phyloP scores from a whole-genome alignment of 2,329 filamentous ascomycete species.

The Diaporthe velutina region DNA sequence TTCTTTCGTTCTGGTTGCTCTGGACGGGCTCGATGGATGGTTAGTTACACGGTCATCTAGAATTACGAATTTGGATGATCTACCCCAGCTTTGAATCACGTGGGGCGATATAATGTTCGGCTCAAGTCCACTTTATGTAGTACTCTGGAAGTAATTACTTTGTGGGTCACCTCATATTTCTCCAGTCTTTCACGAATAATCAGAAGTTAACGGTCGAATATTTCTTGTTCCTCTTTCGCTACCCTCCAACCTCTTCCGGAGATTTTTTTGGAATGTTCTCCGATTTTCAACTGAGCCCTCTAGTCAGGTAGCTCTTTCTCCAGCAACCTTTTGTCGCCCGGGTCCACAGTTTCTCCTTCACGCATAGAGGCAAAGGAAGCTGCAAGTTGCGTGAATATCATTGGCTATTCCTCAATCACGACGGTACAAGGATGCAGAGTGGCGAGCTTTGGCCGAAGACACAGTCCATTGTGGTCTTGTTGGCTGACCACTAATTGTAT shows the following conservation, averaged over 20 bases:
- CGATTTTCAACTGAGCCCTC: too few species aligned
- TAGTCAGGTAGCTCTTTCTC: too few species aligned
- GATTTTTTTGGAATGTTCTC: not conserved
- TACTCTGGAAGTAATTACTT: too few species aligned
- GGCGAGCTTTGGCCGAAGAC: not conserved
- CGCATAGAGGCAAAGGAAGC: not conserved
- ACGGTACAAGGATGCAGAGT: not conserved
- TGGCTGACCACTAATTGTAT: not conserved
- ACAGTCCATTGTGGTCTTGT: too few species aligned
- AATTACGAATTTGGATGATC: not conserved
- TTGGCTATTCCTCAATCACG: not conserved
- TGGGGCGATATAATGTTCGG: too few species aligned
- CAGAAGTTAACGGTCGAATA: not conserved
- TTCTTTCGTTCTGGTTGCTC: not conserved
- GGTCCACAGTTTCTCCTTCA: not conserved
- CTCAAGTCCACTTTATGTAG: too few species aligned
- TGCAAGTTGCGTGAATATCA: not conserved
- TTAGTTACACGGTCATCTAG: not conserved
- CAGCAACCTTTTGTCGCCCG: too few species aligned
- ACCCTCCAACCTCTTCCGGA: not conserved
- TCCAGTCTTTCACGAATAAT: not conserved
- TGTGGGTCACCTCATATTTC: not conserved
- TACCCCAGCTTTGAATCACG: not conserved
- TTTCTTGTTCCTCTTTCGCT: not conserved
- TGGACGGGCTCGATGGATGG: not conserved